Percentiles rank a stretch among this genome's conserved stretches.
phyloP scores from a whole-genome alignment of 1,284 basidiomycete genomes.

The Papiliotrema terrestris region DNA sequence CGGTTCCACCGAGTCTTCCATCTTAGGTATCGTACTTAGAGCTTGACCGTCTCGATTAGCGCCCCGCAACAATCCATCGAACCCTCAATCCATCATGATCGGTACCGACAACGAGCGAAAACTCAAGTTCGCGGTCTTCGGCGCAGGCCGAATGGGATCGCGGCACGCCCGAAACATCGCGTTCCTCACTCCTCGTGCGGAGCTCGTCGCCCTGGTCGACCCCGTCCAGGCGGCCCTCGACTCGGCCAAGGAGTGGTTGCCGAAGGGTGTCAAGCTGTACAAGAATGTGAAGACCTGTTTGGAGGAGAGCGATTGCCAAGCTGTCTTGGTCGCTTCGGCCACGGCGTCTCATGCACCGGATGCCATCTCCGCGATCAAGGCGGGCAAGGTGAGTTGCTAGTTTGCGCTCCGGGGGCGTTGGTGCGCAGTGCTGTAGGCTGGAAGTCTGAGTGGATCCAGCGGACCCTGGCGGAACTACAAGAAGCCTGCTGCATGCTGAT shows the following conservation, averaged over 20 bases:
- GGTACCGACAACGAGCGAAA: no score
- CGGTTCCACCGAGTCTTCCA: no score
- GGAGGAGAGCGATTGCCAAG: conserved; percentile 15
- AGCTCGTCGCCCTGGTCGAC: conserved; percentile 25
- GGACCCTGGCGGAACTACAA: no score
- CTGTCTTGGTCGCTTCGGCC: conserved; percentile 24
- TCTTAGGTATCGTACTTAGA: no score
- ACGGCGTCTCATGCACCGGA: conserved; percentile 26
- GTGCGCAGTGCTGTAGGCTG: no score
- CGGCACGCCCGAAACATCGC: conserved; percentile 20
- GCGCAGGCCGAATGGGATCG: conserved; percentile 24
- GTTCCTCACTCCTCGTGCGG: conserved; percentile 17
- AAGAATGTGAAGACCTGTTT: conserved; percentile 6
- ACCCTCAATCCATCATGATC: no score
- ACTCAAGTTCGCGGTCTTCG: conserved; percentile 21
- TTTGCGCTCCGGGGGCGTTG: no score
- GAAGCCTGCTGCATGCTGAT: no score
- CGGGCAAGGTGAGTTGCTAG: conserved; percentile 13
- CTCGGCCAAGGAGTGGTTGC: conserved; percentile 12
- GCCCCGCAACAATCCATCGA: no score
- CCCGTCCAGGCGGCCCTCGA: background rate
- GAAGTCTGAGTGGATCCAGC: no score
- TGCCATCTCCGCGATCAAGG: conserved; percentile 15
- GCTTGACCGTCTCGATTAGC: no score
- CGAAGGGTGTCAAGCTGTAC: conserved; percentile 2